Percentiles rank a stretch among this genome's conserved stretches.
These are phyloP conservation scores for Paramecium pentaurelia DNA, from an alignment of 73 alveolate genomes.

Conservation along the genomic window DNA sequence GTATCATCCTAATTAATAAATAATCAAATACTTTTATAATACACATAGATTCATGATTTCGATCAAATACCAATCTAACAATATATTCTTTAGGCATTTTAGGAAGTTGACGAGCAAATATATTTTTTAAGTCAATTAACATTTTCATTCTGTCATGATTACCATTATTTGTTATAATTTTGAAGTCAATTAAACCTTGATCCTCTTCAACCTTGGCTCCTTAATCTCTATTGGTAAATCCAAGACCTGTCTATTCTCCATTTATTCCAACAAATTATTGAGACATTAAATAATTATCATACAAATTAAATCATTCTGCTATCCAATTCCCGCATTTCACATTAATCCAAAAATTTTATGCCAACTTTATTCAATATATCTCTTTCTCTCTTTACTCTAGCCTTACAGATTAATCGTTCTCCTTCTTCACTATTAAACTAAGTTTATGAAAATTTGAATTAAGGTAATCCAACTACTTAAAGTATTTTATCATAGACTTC, in stretches of 20 bases:
- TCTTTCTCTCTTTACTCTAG: constrained; percentile 24
- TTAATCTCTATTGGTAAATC: constrained; percentile 58
- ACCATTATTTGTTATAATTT: constrained; percentile 54
- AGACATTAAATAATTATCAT: background rate
- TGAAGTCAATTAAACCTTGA: constrained; percentile 57
- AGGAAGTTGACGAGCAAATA: constrained; percentile 94
- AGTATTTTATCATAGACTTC: constrained; percentile 42
- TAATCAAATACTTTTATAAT: constrained; percentile 68
- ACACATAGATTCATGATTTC: constrained; percentile 90
- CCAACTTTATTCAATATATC: background rate
- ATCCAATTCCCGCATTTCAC: constrained; percentile 34
- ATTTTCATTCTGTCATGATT: constrained; percentile 48
- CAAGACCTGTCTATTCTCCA: constrained; percentile 60
- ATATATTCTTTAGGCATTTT: constrained; percentile 97
- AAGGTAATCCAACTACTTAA: background rate
- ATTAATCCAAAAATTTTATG: constrained; percentile 25
- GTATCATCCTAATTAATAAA: background rate
- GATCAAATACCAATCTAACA: constrained; percentile 90
- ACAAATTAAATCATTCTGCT: constrained; percentile 26
- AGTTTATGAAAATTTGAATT: background rate
- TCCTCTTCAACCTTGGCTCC: constrained; percentile 64
- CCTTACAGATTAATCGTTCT: background rate
- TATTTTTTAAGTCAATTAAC: constrained; percentile 89
- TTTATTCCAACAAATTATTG: constrained; percentile 38
- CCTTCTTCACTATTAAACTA: background rate